Evolutionary conservation across 805 yeast species (phyloP), one percentile per base, ranked within the genome.

Genomic region (Ogataea paraovalis): DNA sequence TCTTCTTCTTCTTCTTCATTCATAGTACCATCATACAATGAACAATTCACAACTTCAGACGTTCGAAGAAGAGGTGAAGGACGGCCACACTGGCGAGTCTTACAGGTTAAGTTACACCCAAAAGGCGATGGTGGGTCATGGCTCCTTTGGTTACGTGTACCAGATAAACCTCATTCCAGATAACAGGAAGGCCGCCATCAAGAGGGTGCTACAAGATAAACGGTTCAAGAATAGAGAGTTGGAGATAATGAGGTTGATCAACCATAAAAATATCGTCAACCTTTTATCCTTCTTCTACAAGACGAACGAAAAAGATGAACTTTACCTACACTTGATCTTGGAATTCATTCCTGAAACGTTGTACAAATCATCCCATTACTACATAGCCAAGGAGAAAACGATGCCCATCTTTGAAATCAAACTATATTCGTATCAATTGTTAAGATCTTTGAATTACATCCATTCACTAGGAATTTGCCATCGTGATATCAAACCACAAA

Each of bases 141-240:
- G 99, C 10, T 91, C 98, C n/a, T 94, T 94, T 71, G 99, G 99
- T 2, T 91, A 90, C 30, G 99, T 94, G n/a, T 90, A 89, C 64
- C 94, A 88, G 56, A 89, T 96, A 6, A 82, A 79, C 49, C 73
- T 94, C 36, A 62, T 79, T 51, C 90, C 92, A 16, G 75, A 85
- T 20, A 82, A 85, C 50, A 87, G 83, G 58, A 78, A 82, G 38
- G 95, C 92, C 18, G 99, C 99, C 43, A 89, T 94, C 63, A 94
- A 94, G 68, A 80, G 96, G 57, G 99, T 94, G n/a, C 75, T 92
- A 22, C 98, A 94, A 65, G 99, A 94, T 69, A 87, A 85, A 62
- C 74, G 98, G 42, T 94, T 91, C 77, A 87, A 94, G 65, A 88
- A 87, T 65, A 79, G 99, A 67, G 99, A 94, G 66, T 75, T 94